Percentiles rank a stretch among this genome's conserved stretches.
Evolutionary conservation across 345 rosid species (phyloP).

Genomic region (Physaria fendleri): DNA sequence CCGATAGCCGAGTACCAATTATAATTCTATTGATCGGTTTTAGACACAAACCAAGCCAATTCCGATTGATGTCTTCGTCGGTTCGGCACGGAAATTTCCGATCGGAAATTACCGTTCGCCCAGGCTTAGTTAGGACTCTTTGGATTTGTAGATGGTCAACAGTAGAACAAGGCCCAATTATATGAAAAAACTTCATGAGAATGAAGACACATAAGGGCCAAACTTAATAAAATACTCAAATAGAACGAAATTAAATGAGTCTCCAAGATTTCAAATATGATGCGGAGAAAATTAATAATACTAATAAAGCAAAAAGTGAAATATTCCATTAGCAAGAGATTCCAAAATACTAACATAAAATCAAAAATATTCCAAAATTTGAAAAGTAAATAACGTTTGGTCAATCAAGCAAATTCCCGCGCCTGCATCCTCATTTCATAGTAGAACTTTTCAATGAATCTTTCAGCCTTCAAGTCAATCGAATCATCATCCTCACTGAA

Average conservation of each 20-base stretch:
- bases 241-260: not conserved
- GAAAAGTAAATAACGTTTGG: not conserved
- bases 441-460: slow-evolving; percentile 58
- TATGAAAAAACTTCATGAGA: too few relatives aligned
- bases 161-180: too few relatives aligned
- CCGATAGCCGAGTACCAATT: too few relatives aligned
- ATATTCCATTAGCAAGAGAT: too few relatives aligned
- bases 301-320: not conserved
- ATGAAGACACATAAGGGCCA: too few relatives aligned
- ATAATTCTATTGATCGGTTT: too few relatives aligned
- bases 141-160: too few relatives aligned
- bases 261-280: slow-evolving; percentile 6
- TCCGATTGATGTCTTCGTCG: too few relatives aligned
- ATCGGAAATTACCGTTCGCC: too few relatives aligned
- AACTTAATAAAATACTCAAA: not conserved
- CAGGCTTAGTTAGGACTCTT: too few relatives aligned
- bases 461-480: slow-evolving; percentile 69
- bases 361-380: not conserved
- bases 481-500: slow-evolving; percentile 36
- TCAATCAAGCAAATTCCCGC: slow-evolving; percentile 29
- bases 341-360: not conserved
- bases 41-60: too few relatives aligned
- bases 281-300: not conserved
- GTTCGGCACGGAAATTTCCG: too few relatives aligned
- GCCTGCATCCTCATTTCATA: slow-evolving; percentile 61